phyloP scores from a whole-genome alignment of 495 filamentous ascomycete genomes.

The Xylaria venustula region DNA sequence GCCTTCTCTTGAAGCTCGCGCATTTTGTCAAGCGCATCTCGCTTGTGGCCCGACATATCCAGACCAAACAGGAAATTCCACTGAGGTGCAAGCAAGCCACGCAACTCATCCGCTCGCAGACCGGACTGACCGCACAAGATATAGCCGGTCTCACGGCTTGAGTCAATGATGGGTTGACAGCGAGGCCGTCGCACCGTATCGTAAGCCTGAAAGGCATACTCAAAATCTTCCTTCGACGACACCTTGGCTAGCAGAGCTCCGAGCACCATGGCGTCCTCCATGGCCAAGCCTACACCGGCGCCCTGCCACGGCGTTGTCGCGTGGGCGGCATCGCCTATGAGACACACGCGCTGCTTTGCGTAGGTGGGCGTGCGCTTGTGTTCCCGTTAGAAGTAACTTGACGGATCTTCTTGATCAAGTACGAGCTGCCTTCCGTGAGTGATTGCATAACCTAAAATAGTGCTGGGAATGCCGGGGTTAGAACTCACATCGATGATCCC shows the following conservation, averaged over 20 bases:
- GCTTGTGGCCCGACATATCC: background rate
- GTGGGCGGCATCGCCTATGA: constrained; percentile 30
- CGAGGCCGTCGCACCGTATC: constrained; percentile 51
- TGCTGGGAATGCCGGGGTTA: too few relatives aligned
- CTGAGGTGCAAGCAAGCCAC: background rate
- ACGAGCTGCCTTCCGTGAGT: background rate
- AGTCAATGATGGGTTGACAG: constrained; percentile 27
- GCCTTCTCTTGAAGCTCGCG: background rate
- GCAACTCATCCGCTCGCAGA: background rate
- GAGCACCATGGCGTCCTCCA: constrained; percentile 62
- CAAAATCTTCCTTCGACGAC: constrained; percentile 31
- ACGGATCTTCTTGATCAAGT: background rate
- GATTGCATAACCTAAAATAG: background rate
- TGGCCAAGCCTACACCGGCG: constrained; percentile 59
- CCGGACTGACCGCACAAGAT: background rate
- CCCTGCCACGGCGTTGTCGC: constrained; percentile 64
- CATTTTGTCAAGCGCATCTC: background rate
- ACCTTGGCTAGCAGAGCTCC: constrained; percentile 49
- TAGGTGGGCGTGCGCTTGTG: background rate
- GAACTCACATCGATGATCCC: background rate
- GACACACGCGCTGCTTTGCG: background rate
- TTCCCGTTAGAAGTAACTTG: background rate
- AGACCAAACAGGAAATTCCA: background rate
- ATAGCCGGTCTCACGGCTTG: background rate
- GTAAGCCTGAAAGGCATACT: constrained; percentile 55